These are phyloP conservation scores for Ramularia endophylla DNA, from an alignment of 2,329 filamentous ascomycete species.

Conservation along the genomic window DNA sequence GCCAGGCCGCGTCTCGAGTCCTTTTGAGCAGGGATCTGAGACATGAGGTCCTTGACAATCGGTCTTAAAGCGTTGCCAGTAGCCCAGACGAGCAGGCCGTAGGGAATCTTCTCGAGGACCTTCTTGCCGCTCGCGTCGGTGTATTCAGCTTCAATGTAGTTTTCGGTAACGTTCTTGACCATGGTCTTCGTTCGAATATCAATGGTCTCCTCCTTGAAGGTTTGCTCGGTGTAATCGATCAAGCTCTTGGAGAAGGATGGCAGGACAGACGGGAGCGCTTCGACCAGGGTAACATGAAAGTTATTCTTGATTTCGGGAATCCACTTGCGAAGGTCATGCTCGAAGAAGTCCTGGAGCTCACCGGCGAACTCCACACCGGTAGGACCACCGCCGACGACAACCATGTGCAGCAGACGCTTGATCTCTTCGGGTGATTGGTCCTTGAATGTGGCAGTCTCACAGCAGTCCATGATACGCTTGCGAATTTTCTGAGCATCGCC, in stretches of 20 bases:
- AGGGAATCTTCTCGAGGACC: conserved; percentile 74
- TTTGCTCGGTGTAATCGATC: conserved; percentile 99
- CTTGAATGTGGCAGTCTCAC: conserved; percentile 98
- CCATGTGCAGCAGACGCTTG: conserved; percentile 95
- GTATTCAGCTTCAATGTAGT: conserved; percentile 84
- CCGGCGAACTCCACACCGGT: conserved; percentile 98
- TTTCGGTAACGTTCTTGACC: conserved; percentile 95
- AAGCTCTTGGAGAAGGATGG: conserved; percentile 99
- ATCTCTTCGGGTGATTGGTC: conserved; percentile 83
- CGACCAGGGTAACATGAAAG: conserved; percentile 96
- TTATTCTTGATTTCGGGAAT: conserved; percentile 90
- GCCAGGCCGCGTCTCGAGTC: conserved; percentile 90
- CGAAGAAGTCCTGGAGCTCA: conserved; percentile 98
- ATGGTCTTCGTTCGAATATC: conserved; percentile 97
- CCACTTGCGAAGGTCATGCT: conserved; percentile 96
- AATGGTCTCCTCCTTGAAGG: conserved; percentile 98
- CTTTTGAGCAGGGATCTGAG: conserved; percentile 87
- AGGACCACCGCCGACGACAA: conserved; percentile 76
- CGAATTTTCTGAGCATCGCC: conserved; percentile 92
- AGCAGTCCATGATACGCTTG: conserved; percentile 99
- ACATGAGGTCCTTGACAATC: conserved; percentile 85
- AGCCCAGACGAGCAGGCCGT: conserved; percentile 95
- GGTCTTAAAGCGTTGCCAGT: conserved; percentile 92
- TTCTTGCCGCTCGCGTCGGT: conserved; percentile 79
- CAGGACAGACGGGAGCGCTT: conserved; percentile 89